phyloP scores from a whole-genome alignment of 225 moss, liverwort and hornwort species.

The Antitrichia curtipendula region DNA sequence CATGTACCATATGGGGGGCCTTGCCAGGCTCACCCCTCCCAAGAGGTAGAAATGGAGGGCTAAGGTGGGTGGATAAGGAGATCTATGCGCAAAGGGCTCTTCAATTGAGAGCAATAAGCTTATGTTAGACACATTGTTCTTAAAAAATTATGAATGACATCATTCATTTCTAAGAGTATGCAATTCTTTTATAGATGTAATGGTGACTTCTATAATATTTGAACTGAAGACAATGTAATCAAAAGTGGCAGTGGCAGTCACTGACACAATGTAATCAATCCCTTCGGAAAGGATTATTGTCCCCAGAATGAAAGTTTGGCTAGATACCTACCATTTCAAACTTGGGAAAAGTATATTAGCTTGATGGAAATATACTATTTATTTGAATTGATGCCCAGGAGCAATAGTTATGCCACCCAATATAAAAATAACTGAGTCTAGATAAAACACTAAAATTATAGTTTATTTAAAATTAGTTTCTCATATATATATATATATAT shows the following conservation, averaged over 20 bases:
- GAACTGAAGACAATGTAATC: too few relatives aligned
- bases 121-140: neutral
- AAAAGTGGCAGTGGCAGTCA: too few relatives aligned
- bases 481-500: too few relatives aligned
- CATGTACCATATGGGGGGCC: neutral
- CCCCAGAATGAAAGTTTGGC: neutral
- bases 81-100: neutral
- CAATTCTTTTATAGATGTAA: neutral
- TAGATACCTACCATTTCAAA: neutral
- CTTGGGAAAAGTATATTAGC: neutral
- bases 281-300: neutral
- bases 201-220: neutral
- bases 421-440: neutral
- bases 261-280: too few relatives aligned
- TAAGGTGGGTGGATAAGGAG: neutral
- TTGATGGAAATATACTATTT: neutral
- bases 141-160: neutral
- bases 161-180: neutral
- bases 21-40: neutral
- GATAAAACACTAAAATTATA: neutral
- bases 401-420: neutral
- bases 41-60: neutral
- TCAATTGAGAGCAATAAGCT: neutral
- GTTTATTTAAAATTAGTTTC: neutral
- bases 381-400: fast-evolving